These are phyloP conservation scores for Aquilaria agallochum DNA, from an alignment of 441 rosid species.

Conservation along the genomic window DNA sequence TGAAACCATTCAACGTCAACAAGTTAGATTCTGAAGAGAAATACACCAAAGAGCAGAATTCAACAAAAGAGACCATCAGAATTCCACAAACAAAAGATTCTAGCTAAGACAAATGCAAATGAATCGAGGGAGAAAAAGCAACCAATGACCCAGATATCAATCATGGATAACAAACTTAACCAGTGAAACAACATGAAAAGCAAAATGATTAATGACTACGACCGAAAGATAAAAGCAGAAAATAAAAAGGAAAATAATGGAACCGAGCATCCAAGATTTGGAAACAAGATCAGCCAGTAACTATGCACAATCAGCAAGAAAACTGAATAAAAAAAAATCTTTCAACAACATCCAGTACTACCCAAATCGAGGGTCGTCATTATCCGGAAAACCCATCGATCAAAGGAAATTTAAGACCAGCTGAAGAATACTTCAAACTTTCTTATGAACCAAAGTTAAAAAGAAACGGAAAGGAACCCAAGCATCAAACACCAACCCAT, in stretches of 20 bases:
- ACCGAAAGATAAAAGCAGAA: too few relatives aligned
- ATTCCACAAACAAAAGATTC: too few relatives aligned
- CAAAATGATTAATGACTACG: too few relatives aligned
- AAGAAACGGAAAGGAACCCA: not conserved
- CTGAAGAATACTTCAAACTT: slow-evolving; percentile 1
- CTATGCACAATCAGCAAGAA: not conserved
- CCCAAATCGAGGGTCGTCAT: not conserved
- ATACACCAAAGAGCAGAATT: too few relatives aligned
- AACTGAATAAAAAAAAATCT: not conserved
- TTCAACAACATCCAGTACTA: too few relatives aligned
- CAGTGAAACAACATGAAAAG: too few relatives aligned
- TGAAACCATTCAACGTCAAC: not conserved
- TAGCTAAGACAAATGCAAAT: not conserved
- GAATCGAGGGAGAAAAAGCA: not conserved
- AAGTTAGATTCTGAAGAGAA: too few relatives aligned
- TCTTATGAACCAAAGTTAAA: slow-evolving; percentile 13
- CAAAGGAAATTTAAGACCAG: not conserved
- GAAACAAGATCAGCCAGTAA: not conserved
- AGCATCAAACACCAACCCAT: not conserved
- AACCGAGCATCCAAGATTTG: not conserved
- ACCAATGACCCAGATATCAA: not conserved
- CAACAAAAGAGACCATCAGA: too few relatives aligned
- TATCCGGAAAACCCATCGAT: not conserved
- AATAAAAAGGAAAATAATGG: not conserved
- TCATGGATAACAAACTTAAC: too few relatives aligned